Evolutionary conservation across 352 stramenopile genomes (phyloP).

Genomic region (Phytophthora tubulina): DNA sequence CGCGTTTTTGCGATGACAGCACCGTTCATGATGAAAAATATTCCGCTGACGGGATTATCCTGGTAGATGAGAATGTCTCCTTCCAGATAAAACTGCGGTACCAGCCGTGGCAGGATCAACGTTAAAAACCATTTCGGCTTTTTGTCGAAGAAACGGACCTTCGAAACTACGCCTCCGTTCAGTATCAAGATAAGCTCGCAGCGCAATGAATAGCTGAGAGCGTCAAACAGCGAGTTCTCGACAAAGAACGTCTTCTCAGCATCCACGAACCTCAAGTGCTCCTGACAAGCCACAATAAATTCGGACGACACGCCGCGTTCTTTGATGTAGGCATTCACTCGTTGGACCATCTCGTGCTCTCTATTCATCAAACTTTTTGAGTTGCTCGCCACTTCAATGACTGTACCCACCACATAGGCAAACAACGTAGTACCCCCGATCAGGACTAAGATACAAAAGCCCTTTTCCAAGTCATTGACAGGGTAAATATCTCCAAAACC

Average conservation of each 20-base stretch:
- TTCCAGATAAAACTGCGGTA: constrained; percentile 76
- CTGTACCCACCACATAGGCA: constrained; percentile 82
- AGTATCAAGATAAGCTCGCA: constrained; percentile 76
- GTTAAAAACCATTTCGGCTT: constrained; percentile 89
- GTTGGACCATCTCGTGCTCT: constrained; percentile 75
- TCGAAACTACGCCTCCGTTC: constrained; percentile 63
- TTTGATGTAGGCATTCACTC: constrained; percentile 84
- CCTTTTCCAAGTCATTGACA: constrained; percentile 75
- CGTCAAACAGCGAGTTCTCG: constrained; percentile 67
- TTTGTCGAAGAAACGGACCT: constrained; percentile 86
- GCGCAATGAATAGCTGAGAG: constrained; percentile 71
- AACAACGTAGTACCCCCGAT: constrained; percentile 86
- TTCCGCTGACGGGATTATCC: constrained; percentile 72
- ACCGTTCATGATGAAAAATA: constrained; percentile 82
- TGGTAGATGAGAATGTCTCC: constrained; percentile 81
- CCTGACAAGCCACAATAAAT: constrained; percentile 75
- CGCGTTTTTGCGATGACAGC: constrained; percentile 60
- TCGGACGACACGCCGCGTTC: constrained; percentile 77
- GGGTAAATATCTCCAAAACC: constrained; percentile 89
- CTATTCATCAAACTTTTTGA: constrained; percentile 82
- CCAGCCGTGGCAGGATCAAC: constrained; percentile 66
- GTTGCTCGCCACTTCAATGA: constrained; percentile 85
- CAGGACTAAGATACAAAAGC: constrained; percentile 86
- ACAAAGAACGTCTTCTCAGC: constrained; percentile 76
- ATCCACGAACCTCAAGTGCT: constrained; percentile 80